phyloP scores from a whole-genome alignment of 106 monocot species.

The Hemerocallis citrina region DNA sequence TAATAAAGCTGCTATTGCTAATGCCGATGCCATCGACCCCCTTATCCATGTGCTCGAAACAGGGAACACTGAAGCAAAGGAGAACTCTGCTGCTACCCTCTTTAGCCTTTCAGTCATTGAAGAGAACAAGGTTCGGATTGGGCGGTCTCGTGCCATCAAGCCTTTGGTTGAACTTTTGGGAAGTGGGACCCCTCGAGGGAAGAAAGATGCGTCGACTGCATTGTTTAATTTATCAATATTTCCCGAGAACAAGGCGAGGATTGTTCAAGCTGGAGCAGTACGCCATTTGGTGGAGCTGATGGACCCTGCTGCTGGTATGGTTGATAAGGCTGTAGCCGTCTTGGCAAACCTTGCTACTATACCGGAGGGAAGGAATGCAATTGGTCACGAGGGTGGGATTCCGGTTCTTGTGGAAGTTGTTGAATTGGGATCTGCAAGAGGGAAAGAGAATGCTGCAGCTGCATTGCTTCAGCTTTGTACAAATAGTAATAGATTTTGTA shows the following conservation, averaged over 20 bases:
- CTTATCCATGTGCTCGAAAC: slow-evolving; percentile 77
- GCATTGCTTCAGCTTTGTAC: slow-evolving; percentile 87
- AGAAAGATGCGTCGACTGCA: slow-evolving; percentile 94
- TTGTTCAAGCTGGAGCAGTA: slow-evolving; percentile 90
- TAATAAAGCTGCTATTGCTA: slow-evolving; percentile 72
- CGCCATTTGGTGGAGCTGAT: slow-evolving; percentile 83
- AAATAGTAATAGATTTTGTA: slow-evolving; percentile 81
- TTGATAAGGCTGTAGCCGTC: slow-evolving; percentile 94
- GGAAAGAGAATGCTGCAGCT: slow-evolving; percentile 94
- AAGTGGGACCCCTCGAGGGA: slow-evolving; percentile 79
- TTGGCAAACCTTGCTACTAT: slow-evolving; percentile 83
- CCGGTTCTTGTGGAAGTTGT: slow-evolving; percentile 87
- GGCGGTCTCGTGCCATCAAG: slow-evolving; percentile 72
- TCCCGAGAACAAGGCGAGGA: slow-evolving; percentile 82
- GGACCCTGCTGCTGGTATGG: slow-evolving; percentile 98
- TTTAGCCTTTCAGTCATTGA: slow-evolving; percentile 91
- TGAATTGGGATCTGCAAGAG: slow-evolving; percentile 87
- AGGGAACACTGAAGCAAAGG: slow-evolving; percentile 85
- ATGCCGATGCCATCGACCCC: slow-evolving; percentile 79
- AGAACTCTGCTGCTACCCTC: slow-evolving; percentile 88
- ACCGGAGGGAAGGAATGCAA: slow-evolving; percentile 64
- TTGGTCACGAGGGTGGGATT: slow-evolving; percentile 79
- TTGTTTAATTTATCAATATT: slow-evolving; percentile 91
- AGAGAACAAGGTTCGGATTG: slow-evolving; percentile 83
- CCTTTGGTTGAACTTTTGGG: slow-evolving; percentile 74